Evolutionary conservation across 208 protist species (phyloP), one percentile per base, ranked within the genome.

Genomic region (Leishmania tarentolae): DNA sequence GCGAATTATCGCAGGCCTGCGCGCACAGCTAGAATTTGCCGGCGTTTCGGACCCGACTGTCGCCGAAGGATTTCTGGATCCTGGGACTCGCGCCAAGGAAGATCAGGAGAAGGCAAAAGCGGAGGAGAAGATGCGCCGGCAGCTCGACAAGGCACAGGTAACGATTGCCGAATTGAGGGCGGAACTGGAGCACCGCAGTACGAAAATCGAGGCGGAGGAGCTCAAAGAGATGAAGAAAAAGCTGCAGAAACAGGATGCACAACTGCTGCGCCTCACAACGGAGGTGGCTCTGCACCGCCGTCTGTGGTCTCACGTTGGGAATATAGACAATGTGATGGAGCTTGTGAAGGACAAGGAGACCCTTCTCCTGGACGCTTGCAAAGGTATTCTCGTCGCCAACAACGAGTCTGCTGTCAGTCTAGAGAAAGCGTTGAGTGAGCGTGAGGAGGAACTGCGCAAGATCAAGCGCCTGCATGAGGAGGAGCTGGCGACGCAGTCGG

Each of bases 21-120:
- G 89, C 21, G 87, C 87, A 0, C 79, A 90, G 85, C 79, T 92
- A 21, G 86, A 90, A 73, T 82, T 81, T n/a, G 85, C 87, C 19
- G 86, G 84, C n/a, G 80, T 93, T 7, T 46, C 80, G 0, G 88
- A 89, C 65, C 86, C 86, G n/a, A 91, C 86, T 0, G 57, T 83
- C 5, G 78, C 71, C 15, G 87, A 88, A 35, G 79, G 80, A 47
- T 88, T 70, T 73, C 44, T 75, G 6, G 84, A 83, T 40, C 69
- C 81, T 2, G 76, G 69, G 46, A 80, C 63, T 21, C 46, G 59
- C 37, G 68, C 44, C 13, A 89, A 83, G 61, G 73, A 78, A 56
- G 81, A 82, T 7, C 35, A 83, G 53, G 50, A 80, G 47, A 80
- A 76, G 46, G 28, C 66, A 7, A 89, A 87, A 70, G 66, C 50